Base-by-base conservation (phyloP, 345 rosid genomes). In the Erodium maritimum region DNA sequence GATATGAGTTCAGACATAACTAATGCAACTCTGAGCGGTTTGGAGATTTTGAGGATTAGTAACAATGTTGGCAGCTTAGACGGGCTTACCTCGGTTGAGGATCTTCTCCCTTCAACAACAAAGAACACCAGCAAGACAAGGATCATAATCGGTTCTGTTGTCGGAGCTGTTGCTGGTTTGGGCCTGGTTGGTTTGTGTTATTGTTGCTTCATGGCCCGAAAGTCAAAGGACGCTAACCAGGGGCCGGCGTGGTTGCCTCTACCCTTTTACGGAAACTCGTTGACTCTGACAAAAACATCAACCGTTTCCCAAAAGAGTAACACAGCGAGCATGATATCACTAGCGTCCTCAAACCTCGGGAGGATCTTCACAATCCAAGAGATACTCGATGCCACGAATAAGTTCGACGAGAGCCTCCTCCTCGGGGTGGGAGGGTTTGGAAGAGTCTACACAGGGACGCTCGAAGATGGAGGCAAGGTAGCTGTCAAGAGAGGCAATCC, bases 341-440 rank as follows among this genome's bases (percentile, higher is more conserved):
- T 90, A 69, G 75, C 82, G 42, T 85, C 99, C 18, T 62, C 90
- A 8, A 88, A 80, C 67, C 90, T 83, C 20, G 96, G 99, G 12
- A 82, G 96, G 54, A 62, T 78, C 69, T 94, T 94, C 72, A 75
- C 80, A 55, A 83, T 94, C 60, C 95, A 80, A 78, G 99, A 94
- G 67, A 90, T 94, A 70, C 84, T 82, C 52, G 96, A 90, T 60
- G 95, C 95, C 8, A 87, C 99, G 61, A 90, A 87, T 71, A 90
- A 87, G 53, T 94, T 90, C 56, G 97, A 94, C 19, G 97, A 90
- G 83, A 73, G 72, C 62, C 80, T 79, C 25, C 78, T 94, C 57
- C 97, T 94, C 14, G 99, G 99, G 45, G 96, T 94, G 45, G 99
- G 99, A 22, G 99, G 99, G 17, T 94, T 94, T 29, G 99, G 99